Evolutionary conservation across 192 early-diverging fungal species (phyloP).

Genomic region (Entomortierella beljakovae): DNA sequence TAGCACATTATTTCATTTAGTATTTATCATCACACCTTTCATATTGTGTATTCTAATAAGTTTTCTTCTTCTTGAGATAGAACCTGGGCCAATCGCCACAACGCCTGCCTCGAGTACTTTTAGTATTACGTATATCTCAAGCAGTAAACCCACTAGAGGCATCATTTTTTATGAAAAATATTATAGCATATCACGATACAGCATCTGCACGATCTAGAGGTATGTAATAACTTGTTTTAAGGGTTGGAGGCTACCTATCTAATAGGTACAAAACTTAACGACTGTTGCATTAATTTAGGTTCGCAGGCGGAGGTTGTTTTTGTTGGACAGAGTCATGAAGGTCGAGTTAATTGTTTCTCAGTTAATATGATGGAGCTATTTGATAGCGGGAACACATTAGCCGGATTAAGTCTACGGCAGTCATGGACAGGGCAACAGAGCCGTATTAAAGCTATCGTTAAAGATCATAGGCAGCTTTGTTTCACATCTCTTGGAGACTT

Average conservation of each 20-base stretch:
- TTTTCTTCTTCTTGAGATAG: constrained; percentile 45
- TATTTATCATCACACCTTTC: not conserved
- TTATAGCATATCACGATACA: constrained; percentile 60
- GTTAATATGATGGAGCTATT: constrained; percentile 86
- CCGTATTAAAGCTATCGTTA: constrained; percentile 57
- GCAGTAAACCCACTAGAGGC: constrained; percentile 65
- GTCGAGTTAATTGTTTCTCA: constrained; percentile 73
- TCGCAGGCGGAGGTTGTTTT: constrained; percentile 71
- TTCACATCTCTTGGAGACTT: constrained; percentile 62
- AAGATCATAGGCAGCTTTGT: constrained; percentile 52
- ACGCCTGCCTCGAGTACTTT: constrained; percentile 72
- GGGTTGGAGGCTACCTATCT: not conserved
- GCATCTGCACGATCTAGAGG: constrained; percentile 43
- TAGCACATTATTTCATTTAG: not conserved
- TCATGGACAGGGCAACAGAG: constrained; percentile 78
- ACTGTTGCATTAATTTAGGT: constrained; percentile 19
- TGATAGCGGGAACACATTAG: constrained; percentile 65
- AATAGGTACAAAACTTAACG: not conserved
- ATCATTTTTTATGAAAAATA: constrained; percentile 67
- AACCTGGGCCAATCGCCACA: constrained; percentile 70
- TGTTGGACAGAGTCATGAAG: constrained; percentile 67
- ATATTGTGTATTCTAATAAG: not conserved
- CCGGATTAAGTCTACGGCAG: constrained; percentile 67
- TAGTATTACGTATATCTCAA: constrained; percentile 70
- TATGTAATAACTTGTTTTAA: not conserved